These are phyloP conservation scores for Wickerhamiella slavikovae DNA, from an alignment of 805 yeast genomes.

Conservation along the genomic window DNA sequence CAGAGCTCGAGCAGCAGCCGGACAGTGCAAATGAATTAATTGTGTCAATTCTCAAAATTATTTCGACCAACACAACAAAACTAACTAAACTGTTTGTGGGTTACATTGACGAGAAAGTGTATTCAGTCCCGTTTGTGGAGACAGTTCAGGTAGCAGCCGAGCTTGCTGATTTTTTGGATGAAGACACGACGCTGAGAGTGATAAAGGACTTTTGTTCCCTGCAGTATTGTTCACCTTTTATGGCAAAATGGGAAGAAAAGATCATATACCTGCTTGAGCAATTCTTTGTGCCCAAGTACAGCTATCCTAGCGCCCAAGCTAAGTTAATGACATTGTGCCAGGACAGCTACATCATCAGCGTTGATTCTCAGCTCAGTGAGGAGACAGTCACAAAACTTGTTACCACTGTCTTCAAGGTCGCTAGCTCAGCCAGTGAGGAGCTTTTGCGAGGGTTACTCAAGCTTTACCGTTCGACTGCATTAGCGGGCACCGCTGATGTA, in stretches of 20 bases:
- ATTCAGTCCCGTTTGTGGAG: constrained; percentile 16
- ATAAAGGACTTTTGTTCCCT: constrained; percentile 28
- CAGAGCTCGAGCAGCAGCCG: too few species aligned
- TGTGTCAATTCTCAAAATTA: too few species aligned
- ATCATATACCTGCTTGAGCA: constrained; percentile 24
- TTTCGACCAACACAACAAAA: constrained; percentile 1
- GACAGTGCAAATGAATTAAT: too few species aligned
- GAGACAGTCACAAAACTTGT: constrained; percentile 4
- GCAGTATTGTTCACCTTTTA: constrained; percentile 32
- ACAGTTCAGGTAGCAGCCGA: constrained; percentile 12
- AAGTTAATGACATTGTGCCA: constrained; percentile 15
- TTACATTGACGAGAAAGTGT: constrained; percentile 16
- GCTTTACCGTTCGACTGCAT: constrained; percentile 6
- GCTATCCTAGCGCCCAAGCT: constrained; percentile 13
- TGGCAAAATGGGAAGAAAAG: constrained; percentile 31
- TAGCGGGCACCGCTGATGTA: constrained; percentile 1
- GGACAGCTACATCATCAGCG: constrained; percentile 12
- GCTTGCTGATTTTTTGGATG: constrained; percentile 19
- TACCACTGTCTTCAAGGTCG: constrained; percentile 3
- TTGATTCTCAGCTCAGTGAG: constrained; percentile 5
- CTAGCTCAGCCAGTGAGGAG: constrained; percentile 5
- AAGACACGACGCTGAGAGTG: constrained; percentile 23
- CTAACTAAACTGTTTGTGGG: constrained; percentile 8
- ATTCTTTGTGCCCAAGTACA: constrained; percentile 19
- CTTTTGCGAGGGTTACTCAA: too few species aligned